Percentiles rank a stretch among this genome's conserved stretches.
phyloP scores from a whole-genome alignment of 345 rosid species.

The Nasturtium officinale region DNA sequence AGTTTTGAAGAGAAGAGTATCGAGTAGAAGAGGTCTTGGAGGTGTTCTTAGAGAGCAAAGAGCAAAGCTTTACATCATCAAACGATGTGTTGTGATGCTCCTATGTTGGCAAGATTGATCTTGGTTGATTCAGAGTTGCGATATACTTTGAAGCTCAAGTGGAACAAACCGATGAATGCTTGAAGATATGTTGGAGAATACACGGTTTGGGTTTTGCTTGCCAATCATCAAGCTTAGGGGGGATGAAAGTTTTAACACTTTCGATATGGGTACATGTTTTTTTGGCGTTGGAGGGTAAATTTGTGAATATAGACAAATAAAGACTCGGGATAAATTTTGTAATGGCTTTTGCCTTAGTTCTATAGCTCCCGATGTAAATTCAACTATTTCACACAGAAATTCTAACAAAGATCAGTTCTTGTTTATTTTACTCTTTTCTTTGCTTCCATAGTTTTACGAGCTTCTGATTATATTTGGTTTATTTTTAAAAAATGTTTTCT shows the following conservation, averaged over 20 bases:
- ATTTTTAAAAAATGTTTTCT: not conserved
- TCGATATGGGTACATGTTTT: slow-evolving; percentile 12
- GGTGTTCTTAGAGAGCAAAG: slow-evolving; percentile 81
- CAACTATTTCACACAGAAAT: slow-evolving; percentile 32
- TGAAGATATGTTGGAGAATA: slow-evolving; percentile 4
- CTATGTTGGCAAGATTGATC: slow-evolving; percentile 80
- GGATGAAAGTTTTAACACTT: slow-evolving; percentile 22
- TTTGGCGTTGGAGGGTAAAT: not conserved
- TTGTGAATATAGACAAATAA: slow-evolving; percentile 37
- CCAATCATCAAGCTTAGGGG: slow-evolving; percentile 3
- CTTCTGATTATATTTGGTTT: slow-evolving; percentile 3
- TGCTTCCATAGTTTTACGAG: not conserved
- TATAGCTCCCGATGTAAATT: slow-evolving; percentile 24
- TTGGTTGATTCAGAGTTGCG: slow-evolving; percentile 6
- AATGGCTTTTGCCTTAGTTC: slow-evolving; percentile 35
- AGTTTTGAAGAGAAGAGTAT: slow-evolving; percentile 65
- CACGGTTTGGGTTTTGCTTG: slow-evolving; percentile 18
- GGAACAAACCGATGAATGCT: slow-evolving; percentile 19
- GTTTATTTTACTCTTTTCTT: not conserved
- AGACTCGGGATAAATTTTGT: slow-evolving; percentile 31
- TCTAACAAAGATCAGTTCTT: slow-evolving; percentile 30
- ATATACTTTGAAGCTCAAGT: slow-evolving; percentile 23
- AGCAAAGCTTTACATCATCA: slow-evolving; percentile 79
- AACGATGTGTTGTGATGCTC: slow-evolving; percentile 87
- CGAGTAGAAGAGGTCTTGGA: slow-evolving; percentile 65